Evolutionary conservation across 805 yeast species (phyloP), one percentile per base, ranked within the genome.

Genomic region (Metschnikowia koreensis): DNA sequence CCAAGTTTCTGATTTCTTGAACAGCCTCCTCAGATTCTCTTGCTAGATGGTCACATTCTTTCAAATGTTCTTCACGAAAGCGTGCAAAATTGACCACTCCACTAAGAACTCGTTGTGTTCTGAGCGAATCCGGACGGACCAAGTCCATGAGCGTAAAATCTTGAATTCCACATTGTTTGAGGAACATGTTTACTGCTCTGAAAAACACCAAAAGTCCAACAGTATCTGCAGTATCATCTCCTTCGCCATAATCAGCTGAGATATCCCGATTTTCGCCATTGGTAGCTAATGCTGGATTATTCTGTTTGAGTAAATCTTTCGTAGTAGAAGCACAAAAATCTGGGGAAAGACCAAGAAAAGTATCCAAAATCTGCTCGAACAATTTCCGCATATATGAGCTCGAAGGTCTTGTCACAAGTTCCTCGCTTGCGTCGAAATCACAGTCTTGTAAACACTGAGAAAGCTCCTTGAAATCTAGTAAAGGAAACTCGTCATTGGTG

Each of bases 1-100:
- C 65, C 12, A 60, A 54, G 43, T 75, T 72, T 47, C 75, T 71
- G 28, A 67, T 58, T 16, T 59, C 62, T 38, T 76, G 78, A 16
- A 81, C 66, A 45, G 79, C 69, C 10, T 72, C 63, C 47, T 84
- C 87, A 53, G 83, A 80, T 42, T 75, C 72, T 7, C 76, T 70
- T 29, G 86, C 81, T 27, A 87, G 70, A 27, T 79, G 80, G 54
- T 84, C 89, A 61, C 87, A 84, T 58, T 86, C 91, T 26, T 74
- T 77, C 65, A 84, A 79, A 53, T 87, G 83, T 57, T 84, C 89
- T 59, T 89, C 96, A 58, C 96, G 77, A 62, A 87, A 90, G 51
- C 93, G 72, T 1, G 96, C 96, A 74, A 82, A 91, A 65, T 91
- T 91, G 22, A 90, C 87, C 46, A 90, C 83, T 0, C 94, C 94